A percentile compares a stretch with the other conserved stretches of the same genome.
These are phyloP conservation scores for Syncephalastrum contaminatum DNA, from an alignment of 371 early-diverging fungal genomes.

Conservation along the genomic window DNA sequence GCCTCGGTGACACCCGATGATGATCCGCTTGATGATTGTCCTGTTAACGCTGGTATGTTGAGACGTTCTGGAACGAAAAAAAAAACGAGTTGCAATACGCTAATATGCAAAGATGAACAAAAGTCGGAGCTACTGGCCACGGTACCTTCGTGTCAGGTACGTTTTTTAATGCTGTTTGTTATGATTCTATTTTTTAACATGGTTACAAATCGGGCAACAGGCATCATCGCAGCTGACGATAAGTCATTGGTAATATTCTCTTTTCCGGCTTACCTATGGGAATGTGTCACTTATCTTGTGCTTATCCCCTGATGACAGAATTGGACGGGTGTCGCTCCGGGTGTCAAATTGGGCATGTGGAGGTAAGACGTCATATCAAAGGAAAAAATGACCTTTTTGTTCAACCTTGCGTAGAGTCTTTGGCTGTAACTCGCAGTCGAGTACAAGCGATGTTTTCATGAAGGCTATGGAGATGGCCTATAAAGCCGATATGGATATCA, in stretches of 20 bases:
- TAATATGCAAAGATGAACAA: neutral
- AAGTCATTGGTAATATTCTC: constrained; percentile 20
- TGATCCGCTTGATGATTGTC: constrained; percentile 55
- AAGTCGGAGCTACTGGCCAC: constrained; percentile 36
- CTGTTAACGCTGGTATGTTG: no score
- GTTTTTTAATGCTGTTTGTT: neutral
- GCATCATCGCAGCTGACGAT: constrained; percentile 58
- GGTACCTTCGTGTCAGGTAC: constrained; percentile 63
- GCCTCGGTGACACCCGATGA: constrained; percentile 25
- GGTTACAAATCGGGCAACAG: neutral
- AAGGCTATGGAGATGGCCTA: constrained; percentile 72
- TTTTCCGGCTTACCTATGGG: neutral
- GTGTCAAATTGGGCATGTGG: constrained; percentile 47
- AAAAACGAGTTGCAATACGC: neutral
- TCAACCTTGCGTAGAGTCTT: constrained; percentile 19
- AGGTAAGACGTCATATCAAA: constrained; percentile 17
- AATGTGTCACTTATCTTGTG: constrained; percentile 7
- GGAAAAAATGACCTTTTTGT: neutral
- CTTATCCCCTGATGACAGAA: constrained; percentile 4
- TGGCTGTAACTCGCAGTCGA: constrained; percentile 37
- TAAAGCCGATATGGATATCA: constrained; percentile 52
- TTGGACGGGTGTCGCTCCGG: constrained; percentile 67
- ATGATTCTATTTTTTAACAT: neutral
- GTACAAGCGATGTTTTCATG: constrained; percentile 70
- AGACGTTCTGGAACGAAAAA: no score